These are phyloP conservation scores for Saccharomyces hybrid DNA, from an alignment of 1,139 yeast species.

Conservation along the genomic window DNA sequence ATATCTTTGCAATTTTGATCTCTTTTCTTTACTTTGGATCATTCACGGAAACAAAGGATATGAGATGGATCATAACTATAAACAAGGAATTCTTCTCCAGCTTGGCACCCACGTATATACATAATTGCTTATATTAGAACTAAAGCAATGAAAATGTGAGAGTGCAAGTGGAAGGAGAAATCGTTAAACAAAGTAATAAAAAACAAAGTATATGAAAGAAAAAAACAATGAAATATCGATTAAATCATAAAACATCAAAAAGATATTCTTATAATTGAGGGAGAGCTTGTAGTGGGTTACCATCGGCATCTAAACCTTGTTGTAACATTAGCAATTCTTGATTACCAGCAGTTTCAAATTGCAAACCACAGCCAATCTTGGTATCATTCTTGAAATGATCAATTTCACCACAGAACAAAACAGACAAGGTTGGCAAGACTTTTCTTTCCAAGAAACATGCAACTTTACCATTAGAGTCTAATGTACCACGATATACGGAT, in stretches of 20 bases:
- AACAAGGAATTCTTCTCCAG: background rate
- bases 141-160: background rate
- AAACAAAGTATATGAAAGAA: background rate
- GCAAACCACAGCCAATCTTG: conserved; percentile 88
- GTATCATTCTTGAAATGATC: conserved; percentile 84
- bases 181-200: background rate
- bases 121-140: background rate
- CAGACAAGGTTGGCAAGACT: conserved; percentile 82
- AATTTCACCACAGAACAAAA: conserved; percentile 87
- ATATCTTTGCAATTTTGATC: background rate
- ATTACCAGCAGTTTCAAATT: conserved; percentile 90
- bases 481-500: conserved; percentile 90
- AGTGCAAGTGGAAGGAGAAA: background rate
- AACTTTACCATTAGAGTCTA: conserved; percentile 88
- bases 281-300: conserved; percentile 66
- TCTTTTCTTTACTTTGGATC: background rate
- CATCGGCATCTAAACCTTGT: conserved; percentile 79
- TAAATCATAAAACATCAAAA: background rate
- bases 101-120: background rate
- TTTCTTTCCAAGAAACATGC: conserved; percentile 89
- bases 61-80: background rate
- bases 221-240: background rate
- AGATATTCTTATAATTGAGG: conserved; percentile 12
- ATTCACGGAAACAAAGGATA: background rate
- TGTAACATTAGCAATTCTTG: conserved; percentile 73